Evolutionary conservation across 495 filamentous ascomycete species (phyloP).

Genomic region (Bombardia bombarda): DNA sequence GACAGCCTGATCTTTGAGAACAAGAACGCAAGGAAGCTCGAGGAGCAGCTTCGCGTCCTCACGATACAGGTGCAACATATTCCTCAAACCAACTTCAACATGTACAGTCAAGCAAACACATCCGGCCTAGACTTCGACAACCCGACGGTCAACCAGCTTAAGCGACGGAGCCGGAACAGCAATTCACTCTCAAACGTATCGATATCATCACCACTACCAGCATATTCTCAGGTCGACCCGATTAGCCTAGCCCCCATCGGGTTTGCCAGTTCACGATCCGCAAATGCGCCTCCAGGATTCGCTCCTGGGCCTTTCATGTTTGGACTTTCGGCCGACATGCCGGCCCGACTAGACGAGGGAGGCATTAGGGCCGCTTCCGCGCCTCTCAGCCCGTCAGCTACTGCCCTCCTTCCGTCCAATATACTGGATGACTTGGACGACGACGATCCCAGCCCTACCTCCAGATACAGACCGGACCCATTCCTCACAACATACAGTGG

Average conservation of each 20-base stretch:
- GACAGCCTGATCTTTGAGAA: slow-evolving; percentile 28
- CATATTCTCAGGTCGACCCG: slow-evolving; percentile 32
- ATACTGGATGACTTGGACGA: slow-evolving; percentile 64
- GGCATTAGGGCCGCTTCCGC: slow-evolving; percentile 42
- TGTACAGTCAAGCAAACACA: slow-evolving; percentile 36
- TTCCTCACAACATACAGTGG: slow-evolving; percentile 24
- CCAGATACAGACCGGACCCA: slow-evolving; percentile 28
- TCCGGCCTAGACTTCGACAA: slow-evolving; percentile 43
- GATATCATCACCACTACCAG: slow-evolving; percentile 29
- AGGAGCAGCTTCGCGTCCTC: slow-evolving; percentile 29
- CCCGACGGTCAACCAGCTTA: slow-evolving; percentile 37
- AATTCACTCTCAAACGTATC: slow-evolving; percentile 45
- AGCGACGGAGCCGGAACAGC: slow-evolving; percentile 46
- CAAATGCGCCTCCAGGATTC: slow-evolving; percentile 40
- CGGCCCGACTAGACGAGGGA: slow-evolving; percentile 32
- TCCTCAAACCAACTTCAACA: slow-evolving; percentile 26
- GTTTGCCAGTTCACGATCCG: slow-evolving; percentile 31
- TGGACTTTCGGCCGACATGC: slow-evolving; percentile 32
- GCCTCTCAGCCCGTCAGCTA: slow-evolving; percentile 75
- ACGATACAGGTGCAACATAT: slow-evolving; percentile 26
- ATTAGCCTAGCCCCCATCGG: slow-evolving; percentile 19
- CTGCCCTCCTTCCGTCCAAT: slow-evolving; percentile 69
- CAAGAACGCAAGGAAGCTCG: slow-evolving; percentile 25
- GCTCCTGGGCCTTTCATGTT: slow-evolving; percentile 46
- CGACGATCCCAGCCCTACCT: slow-evolving; percentile 49